phyloP scores from a whole-genome alignment of 2,329 filamentous ascomycete species.

The Escovopsis sp. region DNA sequence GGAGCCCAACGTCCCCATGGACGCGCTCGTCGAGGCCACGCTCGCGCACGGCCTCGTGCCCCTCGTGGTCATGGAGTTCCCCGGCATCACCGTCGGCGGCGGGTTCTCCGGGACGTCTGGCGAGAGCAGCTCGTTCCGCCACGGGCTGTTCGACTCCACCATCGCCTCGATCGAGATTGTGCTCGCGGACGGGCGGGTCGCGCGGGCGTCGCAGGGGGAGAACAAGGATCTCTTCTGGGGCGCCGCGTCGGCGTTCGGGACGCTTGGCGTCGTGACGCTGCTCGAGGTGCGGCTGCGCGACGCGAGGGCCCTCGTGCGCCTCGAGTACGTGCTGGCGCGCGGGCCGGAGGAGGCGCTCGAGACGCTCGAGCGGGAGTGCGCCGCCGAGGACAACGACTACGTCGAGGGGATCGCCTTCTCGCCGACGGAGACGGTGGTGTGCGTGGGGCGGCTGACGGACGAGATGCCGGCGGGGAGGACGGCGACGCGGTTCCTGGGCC shows the following conservation, averaged over 20 bases:
- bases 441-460: conserved; percentile 43
- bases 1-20: conserved; percentile 59
- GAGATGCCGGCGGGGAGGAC: conserved; percentile 20
- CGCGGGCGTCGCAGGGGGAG: conserved; percentile 37
- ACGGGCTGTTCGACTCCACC: conserved; percentile 51
- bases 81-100: conserved; percentile 56
- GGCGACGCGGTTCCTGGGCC: conserved; percentile 36
- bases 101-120: conserved; percentile 53
- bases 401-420: conserved; percentile 57
- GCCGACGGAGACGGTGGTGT: conserved; percentile 39
- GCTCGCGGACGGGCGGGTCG: conserved; percentile 43
- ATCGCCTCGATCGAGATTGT: conserved; percentile 51
- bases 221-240: conserved; percentile 48
- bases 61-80: conserved; percentile 57
- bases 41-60: conserved; percentile 42
- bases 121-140: conserved; percentile 53
- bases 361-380: conserved; percentile 30
- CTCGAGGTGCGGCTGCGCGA: conserved; percentile 44
- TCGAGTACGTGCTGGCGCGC: conserved; percentile 37
- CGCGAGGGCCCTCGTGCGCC: conserved; percentile 39
- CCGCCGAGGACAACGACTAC: conserved; percentile 38
- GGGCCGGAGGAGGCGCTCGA: conserved; percentile 23
- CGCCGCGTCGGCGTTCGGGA: conserved; percentile 51
- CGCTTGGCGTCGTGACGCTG: conserved; percentile 50
- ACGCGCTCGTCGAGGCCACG: conserved; percentile 43